These are phyloP conservation scores for Cercospora brassicicola DNA, from an alignment of 2,329 filamentous ascomycete species.

Conservation along the genomic window DNA sequence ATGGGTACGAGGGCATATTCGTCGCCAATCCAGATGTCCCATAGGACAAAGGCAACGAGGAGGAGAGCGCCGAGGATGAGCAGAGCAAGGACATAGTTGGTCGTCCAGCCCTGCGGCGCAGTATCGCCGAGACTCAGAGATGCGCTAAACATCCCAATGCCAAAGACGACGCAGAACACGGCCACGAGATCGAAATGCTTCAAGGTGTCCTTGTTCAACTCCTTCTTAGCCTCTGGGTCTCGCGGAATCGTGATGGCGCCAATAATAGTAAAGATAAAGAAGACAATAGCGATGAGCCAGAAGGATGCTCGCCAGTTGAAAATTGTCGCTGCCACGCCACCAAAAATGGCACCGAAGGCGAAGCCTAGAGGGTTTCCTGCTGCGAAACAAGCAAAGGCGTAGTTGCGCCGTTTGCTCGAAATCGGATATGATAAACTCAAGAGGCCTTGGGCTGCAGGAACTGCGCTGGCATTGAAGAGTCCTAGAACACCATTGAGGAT, in stretches of 20 bases:
- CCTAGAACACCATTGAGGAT: slow-evolving; percentile 12
- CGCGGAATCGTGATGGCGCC: slow-evolving; percentile 1
- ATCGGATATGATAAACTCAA: slow-evolving; percentile 9
- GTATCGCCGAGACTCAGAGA: slow-evolving; percentile 53
- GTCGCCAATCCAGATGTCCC: slow-evolving; percentile 7
- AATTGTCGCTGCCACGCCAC: slow-evolving; percentile 10
- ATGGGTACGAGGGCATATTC: slow-evolving; percentile 9
- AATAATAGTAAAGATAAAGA: slow-evolving; percentile 10
- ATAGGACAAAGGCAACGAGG: slow-evolving; percentile 42
- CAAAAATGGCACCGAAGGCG: slow-evolving; percentile 12
- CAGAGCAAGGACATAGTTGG: slow-evolving; percentile 43
- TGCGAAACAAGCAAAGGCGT: slow-evolving; percentile 16
- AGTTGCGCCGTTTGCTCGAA: slow-evolving; percentile 11
- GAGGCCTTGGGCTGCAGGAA: slow-evolving; percentile 12
- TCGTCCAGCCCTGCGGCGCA: slow-evolving; percentile 40
- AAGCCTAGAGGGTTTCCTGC: slow-evolving; percentile 15
- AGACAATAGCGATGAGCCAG: slow-evolving; percentile 13
- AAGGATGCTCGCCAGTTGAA: slow-evolving; percentile 14
- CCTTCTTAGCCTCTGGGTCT: slow-evolving; percentile 4
- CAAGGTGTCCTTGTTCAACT: neutral
- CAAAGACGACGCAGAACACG: slow-evolving; percentile 8
- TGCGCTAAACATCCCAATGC: slow-evolving; percentile 17
- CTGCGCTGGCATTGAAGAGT: slow-evolving; percentile 12
- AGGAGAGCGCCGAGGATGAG: slow-evolving; percentile 42
- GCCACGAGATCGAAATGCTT: slow-evolving; percentile 14